Evolutionary conservation across 2,329 filamentous ascomycete species (phyloP).

Genomic region (Epichloe scottii): DNA sequence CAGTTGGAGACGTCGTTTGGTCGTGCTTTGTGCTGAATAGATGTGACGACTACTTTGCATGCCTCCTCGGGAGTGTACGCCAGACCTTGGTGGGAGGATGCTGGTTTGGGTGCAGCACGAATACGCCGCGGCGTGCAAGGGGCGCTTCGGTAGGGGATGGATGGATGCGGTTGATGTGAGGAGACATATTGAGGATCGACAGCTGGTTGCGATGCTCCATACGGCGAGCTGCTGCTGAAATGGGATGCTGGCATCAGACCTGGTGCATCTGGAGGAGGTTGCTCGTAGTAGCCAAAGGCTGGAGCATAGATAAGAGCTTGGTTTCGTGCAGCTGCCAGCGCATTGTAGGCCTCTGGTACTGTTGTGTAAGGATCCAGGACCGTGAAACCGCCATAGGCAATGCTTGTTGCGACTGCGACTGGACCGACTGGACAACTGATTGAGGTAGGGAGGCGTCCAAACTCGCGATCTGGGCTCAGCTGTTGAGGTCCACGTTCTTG

Average conservation of each 20-base stretch:
- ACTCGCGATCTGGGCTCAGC: slow-evolving; percentile 1
- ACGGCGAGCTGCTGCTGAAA: background rate
- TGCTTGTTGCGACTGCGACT: background rate
- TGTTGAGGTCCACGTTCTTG: background rate
- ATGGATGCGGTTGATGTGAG: background rate
- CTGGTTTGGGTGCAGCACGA: background rate
- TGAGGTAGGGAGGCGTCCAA: background rate
- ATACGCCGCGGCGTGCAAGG: background rate
- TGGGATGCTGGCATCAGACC: background rate
- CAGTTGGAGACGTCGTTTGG: slow-evolving; percentile 15
- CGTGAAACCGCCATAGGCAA: background rate
- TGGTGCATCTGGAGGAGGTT: background rate
- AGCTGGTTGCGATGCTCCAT: background rate
- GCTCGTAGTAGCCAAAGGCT: background rate
- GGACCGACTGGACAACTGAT: background rate
- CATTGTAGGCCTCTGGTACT: slow-evolving; percentile 3
- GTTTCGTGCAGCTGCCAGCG: background rate
- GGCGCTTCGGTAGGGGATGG: background rate
- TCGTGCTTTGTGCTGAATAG: slow-evolving; percentile 13
- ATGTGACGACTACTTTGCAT: slow-evolving; percentile 15
- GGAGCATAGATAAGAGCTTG: background rate
- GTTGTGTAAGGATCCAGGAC: background rate
- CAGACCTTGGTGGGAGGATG: slow-evolving; percentile 1
- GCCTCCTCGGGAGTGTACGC: slow-evolving; percentile 6
- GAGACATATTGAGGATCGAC: background rate